phyloP scores from a whole-genome alignment of 2,329 filamentous ascomycete genomes.

The Fusarium setosum region DNA sequence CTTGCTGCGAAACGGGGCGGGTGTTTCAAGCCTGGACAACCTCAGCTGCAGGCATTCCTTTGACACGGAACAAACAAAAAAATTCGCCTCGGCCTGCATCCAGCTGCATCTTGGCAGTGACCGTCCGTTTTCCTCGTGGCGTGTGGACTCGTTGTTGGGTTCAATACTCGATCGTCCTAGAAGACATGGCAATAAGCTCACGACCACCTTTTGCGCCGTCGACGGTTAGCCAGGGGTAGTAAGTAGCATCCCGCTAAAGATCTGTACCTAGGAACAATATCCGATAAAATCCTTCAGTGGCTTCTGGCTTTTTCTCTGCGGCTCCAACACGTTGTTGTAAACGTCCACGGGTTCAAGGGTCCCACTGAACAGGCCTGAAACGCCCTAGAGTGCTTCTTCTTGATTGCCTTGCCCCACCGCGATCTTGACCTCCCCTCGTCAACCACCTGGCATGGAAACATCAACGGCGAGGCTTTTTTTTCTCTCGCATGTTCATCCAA shows the following conservation, averaged over 20 bases:
- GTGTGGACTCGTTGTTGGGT: background rate
- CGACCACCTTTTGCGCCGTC: background rate
- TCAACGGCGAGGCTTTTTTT: background rate
- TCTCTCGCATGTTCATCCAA: background rate
- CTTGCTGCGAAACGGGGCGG: conserved; percentile 26
- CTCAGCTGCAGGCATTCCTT: background rate
- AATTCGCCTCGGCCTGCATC: background rate
- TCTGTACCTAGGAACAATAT: too few relatives aligned
- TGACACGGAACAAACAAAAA: conserved; percentile 23
- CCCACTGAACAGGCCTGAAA: conserved; percentile 25
- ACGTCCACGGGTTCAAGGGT: conserved; percentile 3
- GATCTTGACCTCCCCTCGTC: background rate
- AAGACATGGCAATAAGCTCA: background rate
- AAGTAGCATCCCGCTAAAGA: background rate
- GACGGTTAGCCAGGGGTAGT: conserved; percentile 5
- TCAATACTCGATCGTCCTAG: background rate
- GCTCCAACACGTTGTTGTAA: background rate
- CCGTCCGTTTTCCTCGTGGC: background rate
- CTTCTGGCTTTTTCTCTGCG: conserved; percentile 13
- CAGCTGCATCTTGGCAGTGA: background rate
- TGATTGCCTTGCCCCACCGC: conserved; percentile 4
- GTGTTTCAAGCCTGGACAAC: conserved; percentile 36
- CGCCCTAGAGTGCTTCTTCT: conserved; percentile 19
- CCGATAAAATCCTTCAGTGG: conserved; percentile 8
- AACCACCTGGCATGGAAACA: background rate